Evolutionary conservation across 148 eudicot species (phyloP).

Genomic region (Spergularia marina): DNA sequence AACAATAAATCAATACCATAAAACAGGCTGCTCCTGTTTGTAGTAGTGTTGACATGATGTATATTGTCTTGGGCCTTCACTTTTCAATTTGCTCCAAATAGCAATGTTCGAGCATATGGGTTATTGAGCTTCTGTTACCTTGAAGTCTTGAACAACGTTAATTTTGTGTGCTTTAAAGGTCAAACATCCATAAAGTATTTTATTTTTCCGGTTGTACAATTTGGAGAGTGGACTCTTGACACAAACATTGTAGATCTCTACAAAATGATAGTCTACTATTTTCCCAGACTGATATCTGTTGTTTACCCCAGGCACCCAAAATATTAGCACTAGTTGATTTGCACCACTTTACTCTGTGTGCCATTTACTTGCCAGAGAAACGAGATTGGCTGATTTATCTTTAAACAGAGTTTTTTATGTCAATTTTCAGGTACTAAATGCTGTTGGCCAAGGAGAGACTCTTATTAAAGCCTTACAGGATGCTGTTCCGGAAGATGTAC

Average conservation of each 20-base stretch:
- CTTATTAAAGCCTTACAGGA: conserved; percentile 79
- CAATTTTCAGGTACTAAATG: conserved; percentile 59
- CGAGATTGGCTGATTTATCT: not conserved
- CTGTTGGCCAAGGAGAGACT: conserved; percentile 83
- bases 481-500: conserved; percentile 96
- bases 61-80: not conserved
- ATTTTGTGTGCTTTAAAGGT: not conserved
- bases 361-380: not conserved
- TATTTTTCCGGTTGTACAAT: not conserved
- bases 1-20: not conserved
- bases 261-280: not conserved
- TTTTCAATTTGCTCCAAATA: not conserved
- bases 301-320: not conserved
- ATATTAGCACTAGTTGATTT: not conserved
- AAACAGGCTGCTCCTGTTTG: not conserved
- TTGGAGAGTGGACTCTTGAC: not conserved
- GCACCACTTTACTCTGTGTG: not conserved
- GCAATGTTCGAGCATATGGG: not conserved
- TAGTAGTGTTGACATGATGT: not conserved
- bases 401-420: conserved; percentile 12
- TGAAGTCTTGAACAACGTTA: no score
- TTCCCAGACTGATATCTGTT: not conserved
- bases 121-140: not conserved
- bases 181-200: no score
- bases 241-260: not conserved